Percentiles rank a stretch among this genome's conserved stretches.
Evolutionary conservation across 2,329 filamentous ascomycete genomes (phyloP).

Genomic region (Calonectria ilicicola): DNA sequence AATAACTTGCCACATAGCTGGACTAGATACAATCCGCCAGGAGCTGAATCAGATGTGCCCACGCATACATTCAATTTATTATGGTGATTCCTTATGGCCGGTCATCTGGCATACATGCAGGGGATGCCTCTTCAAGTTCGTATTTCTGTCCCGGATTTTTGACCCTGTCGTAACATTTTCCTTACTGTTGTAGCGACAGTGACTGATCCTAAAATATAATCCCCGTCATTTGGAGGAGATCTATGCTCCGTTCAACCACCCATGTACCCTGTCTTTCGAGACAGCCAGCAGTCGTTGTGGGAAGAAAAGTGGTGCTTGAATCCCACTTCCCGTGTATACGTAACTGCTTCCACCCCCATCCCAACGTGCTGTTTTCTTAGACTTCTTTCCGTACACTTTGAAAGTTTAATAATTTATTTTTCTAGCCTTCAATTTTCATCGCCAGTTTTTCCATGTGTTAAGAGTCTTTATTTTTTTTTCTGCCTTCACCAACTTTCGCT

Average conservation of each 20-base stretch:
- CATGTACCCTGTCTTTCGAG: background rate
- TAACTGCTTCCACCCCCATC: background rate
- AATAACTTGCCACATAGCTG: background rate
- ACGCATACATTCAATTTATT: background rate
- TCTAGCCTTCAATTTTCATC: background rate
- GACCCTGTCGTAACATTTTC: background rate
- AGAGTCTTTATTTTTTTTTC: background rate
- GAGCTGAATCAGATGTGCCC: background rate
- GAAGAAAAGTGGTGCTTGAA: constrained; percentile 2
- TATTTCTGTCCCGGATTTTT: background rate
- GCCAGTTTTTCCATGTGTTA: background rate
- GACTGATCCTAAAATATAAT: background rate
- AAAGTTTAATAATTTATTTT: background rate
- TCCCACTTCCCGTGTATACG: background rate
- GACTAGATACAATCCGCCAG: background rate
- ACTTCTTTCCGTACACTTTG: background rate
- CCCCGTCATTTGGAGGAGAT: background rate
- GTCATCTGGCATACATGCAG: background rate
- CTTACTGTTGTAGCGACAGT: background rate
- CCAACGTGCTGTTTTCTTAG: background rate
- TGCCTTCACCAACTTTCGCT: background rate
- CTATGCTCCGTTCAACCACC: background rate
- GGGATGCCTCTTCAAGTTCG: background rate
- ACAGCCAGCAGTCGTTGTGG: background rate
- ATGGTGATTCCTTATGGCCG: background rate